These are phyloP conservation scores for Halteria grandinella DNA, from an alignment of 73 alveolate species.

Conservation along the genomic window DNA sequence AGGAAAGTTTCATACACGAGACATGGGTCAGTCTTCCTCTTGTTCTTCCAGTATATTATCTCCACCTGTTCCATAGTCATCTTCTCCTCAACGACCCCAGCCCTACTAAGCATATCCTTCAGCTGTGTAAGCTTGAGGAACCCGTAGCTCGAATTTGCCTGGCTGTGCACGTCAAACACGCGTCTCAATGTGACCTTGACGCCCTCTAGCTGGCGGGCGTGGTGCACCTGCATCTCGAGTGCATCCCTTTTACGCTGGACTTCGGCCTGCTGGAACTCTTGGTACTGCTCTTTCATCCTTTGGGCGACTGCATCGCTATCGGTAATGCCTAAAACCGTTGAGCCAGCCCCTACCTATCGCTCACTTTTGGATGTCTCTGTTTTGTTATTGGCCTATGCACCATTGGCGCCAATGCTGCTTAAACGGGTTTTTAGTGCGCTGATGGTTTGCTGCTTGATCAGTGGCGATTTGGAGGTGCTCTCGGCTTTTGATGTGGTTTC, in stretches of 20 bases:
- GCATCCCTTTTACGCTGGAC: conserved; percentile 2
- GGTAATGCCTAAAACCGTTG: too few species aligned
- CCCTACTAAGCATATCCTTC: conserved; percentile 18
- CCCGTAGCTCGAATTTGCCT: conserved; percentile 14
- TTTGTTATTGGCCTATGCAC: too few species aligned
- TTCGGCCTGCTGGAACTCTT: conserved; percentile 1
- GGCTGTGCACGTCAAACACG: conserved; percentile 25
- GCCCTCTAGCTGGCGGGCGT: neutral
- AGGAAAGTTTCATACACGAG: conserved; percentile 27
- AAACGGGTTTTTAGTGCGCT: too few species aligned
- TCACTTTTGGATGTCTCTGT: too few species aligned
- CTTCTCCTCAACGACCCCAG: neutral
- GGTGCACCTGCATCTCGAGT: neutral
- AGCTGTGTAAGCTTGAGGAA: conserved; percentile 2
- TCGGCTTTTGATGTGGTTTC: too few species aligned
- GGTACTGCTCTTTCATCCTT: conserved; percentile 12
- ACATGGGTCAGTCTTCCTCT: conserved; percentile 16
- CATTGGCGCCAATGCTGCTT: too few species aligned
- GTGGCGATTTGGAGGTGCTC: too few species aligned
- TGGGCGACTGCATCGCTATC: too few species aligned
- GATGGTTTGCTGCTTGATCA: too few species aligned
- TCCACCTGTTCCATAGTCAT: conserved; percentile 15
- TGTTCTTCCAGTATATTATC: conserved; percentile 16
- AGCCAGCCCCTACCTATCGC: too few species aligned
- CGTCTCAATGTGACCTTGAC: neutral